phyloP scores from a whole-genome alignment of 495 filamentous ascomycete species.

The Podospora comata region DNA sequence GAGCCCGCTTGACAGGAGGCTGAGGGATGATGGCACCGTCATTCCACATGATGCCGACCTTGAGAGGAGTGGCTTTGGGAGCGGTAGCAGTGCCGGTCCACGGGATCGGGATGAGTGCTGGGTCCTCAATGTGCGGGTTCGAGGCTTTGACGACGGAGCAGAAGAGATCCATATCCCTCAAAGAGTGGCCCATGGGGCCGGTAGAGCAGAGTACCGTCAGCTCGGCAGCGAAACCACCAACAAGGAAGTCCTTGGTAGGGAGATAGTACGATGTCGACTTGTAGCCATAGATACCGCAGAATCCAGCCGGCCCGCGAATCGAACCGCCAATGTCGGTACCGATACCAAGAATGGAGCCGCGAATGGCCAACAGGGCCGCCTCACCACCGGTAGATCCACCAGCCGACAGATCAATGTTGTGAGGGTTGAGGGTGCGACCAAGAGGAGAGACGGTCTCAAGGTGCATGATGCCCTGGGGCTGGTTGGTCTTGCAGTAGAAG shows the following conservation, averaged over 20 bases:
- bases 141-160: conserved; percentile 29
- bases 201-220: conserved; percentile 33
- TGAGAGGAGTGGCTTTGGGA: conserved; percentile 45
- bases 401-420: conserved; percentile 57
- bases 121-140: conserved; percentile 29
- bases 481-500: conserved; percentile 53
- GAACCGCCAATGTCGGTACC: conserved; percentile 73
- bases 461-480: conserved; percentile 55
- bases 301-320: conserved; percentile 58
- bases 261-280: conserved; percentile 57
- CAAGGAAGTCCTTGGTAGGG: conserved; percentile 51
- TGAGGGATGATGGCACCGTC: conserved; percentile 71
- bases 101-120: conserved; percentile 30
- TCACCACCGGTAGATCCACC: conserved; percentile 66
- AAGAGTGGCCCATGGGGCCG: conserved; percentile 28
- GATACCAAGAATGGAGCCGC: conserved; percentile 46
- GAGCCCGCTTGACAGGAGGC: conserved; percentile 62
- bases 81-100: conserved; percentile 44
- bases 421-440: conserved; percentile 62
- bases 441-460: conserved; percentile 30
- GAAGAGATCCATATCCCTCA: conserved; percentile 37
- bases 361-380: conserved; percentile 47
- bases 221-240: conserved; percentile 25
- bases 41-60: conserved; percentile 65
- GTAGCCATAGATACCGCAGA: conserved; percentile 57